Conservation (phyloP, 1,284 basidiomycete genomes). For the Cutaneotrichosporon sp. region DNA sequence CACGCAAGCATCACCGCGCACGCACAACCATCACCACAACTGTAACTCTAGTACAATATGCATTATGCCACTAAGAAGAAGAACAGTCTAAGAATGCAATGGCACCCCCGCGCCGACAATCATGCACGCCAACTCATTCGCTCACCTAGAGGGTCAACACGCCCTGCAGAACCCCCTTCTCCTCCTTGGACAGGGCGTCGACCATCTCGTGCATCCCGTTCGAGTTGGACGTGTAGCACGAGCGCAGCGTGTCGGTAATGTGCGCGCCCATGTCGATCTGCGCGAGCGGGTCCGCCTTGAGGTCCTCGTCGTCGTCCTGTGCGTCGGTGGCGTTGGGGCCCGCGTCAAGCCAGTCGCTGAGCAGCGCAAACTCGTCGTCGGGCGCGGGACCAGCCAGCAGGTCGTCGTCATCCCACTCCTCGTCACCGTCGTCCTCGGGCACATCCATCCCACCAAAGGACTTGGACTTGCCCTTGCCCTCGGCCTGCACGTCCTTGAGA, state of each 20-base stretch:
- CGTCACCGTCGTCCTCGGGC: conserved; percentile 75
- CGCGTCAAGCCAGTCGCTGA: conserved; percentile 60
- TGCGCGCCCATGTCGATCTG: conserved; percentile 75
- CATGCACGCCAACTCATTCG: too few relatives aligned
- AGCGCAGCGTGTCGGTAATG: conserved; percentile 59
- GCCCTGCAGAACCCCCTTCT: conserved; percentile 66
- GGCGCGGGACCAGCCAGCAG: conserved; percentile 50
- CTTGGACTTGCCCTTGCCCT: conserved; percentile 62
- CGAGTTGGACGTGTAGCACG: conserved; percentile 67
- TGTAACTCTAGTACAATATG: conserved; percentile 18
- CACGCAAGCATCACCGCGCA: background rate
- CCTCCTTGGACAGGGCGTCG: conserved; percentile 66
- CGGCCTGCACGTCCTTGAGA: conserved; percentile 71
- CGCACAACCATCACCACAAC: background rate
- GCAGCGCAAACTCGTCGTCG: conserved; percentile 55
- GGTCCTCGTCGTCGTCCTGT: conserved; percentile 84
- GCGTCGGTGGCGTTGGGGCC: conserved; percentile 67
- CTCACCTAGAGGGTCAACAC: conserved; percentile 54
- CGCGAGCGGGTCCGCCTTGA: conserved; percentile 81
- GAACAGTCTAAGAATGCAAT: conserved; percentile 1
- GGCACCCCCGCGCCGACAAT: background rate
- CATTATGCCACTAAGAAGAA: background rate
- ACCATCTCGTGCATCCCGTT: conserved; percentile 67
- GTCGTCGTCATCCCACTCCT: conserved; percentile 85
- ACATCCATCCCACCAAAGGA: conserved; percentile 62